Percentiles rank a stretch among this genome's conserved stretches.
These are phyloP conservation scores for Pseudogymnoascus sp. DNA, from an alignment of 2,329 filamentous ascomycete genomes.

Conservation along the genomic window DNA sequence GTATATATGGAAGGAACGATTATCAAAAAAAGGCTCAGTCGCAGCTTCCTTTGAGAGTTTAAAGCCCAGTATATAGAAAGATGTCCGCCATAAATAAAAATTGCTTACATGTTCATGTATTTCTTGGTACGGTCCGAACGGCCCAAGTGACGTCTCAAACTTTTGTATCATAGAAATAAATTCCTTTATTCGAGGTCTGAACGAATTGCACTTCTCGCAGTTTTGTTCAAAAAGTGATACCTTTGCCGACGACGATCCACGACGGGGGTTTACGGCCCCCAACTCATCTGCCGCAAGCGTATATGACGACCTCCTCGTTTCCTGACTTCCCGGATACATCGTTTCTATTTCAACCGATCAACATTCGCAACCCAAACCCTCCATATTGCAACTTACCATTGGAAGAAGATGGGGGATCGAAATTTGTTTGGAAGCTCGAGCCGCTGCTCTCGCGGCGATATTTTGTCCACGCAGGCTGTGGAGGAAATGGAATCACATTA, in stretches of 20 bases:
- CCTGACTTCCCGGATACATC: not conserved
- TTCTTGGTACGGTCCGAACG: not conserved
- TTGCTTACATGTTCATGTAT: conserved; percentile 1
- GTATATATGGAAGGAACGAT: too few species aligned
- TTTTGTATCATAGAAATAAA: not conserved
- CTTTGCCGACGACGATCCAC: not conserved
- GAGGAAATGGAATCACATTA: not conserved
- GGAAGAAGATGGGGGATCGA: not conserved
- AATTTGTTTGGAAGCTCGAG: not conserved
- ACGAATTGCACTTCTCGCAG: not conserved
- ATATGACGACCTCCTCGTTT: not conserved
- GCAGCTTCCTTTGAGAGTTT: too few species aligned
- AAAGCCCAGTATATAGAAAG: too few species aligned
- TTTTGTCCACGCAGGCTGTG: not conserved
- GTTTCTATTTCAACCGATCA: not conserved
- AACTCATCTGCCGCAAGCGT: not conserved
- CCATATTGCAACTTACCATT: not conserved
- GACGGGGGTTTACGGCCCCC: not conserved
- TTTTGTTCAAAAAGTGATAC: conserved; percentile 6
- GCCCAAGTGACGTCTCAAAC: not conserved
- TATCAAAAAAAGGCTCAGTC: too few species aligned
- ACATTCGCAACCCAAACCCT: not conserved
- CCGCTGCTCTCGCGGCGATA: not conserved
- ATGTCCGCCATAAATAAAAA: too few species aligned
- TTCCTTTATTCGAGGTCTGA: conserved; percentile 3